Conservation (phyloP, 306 rosid genomes). For the Macrotyloma uniflorum region DNA sequence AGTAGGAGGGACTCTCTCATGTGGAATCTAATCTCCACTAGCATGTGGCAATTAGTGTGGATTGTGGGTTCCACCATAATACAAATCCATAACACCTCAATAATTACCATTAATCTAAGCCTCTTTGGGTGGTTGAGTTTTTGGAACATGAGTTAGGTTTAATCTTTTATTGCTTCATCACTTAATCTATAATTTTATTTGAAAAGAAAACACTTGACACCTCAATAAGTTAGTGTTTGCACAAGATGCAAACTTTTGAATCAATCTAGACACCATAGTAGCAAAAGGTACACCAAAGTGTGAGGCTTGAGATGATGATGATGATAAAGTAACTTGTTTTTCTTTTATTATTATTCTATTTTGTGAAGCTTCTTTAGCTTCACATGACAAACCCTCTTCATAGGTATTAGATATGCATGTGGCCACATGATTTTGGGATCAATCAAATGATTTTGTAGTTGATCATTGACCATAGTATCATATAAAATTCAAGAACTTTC, state of each 20-base stretch:
- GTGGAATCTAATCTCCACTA: slow-evolving; percentile 20
- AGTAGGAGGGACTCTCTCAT: slow-evolving; percentile 5
- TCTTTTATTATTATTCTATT: slow-evolving; percentile 15
- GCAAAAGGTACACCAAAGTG: slow-evolving; percentile 6
- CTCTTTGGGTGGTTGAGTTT: slow-evolving; percentile 21
- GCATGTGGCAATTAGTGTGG: slow-evolving; percentile 41
- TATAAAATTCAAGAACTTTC: neutral
- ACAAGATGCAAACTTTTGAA: neutral
- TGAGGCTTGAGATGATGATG: neutral
- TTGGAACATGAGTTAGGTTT: neutral
- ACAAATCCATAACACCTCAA: slow-evolving; percentile 5
- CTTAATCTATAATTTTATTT: neutral
- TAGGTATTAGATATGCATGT: slow-evolving; percentile 35
- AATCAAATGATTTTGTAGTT: neutral
- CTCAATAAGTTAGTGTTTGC: too few species aligned
- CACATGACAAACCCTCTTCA: slow-evolving; percentile 37
- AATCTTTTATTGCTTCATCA: neutral
- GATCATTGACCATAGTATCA: slow-evolving; percentile 21
- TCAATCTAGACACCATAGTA: neutral
- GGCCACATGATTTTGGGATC: slow-evolving; percentile 27
- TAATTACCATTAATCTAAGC: slow-evolving; percentile 22
- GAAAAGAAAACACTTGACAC: neutral
- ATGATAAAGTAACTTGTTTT: slow-evolving; percentile 6
- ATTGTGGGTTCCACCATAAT: slow-evolving; percentile 25
- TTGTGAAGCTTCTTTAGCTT: slow-evolving; percentile 24